Percentiles rank a stretch among this genome's conserved stretches.
Conservation (phyloP, 2,329 filamentous ascomycete species). For the Aureobasidium sp. region DNA sequence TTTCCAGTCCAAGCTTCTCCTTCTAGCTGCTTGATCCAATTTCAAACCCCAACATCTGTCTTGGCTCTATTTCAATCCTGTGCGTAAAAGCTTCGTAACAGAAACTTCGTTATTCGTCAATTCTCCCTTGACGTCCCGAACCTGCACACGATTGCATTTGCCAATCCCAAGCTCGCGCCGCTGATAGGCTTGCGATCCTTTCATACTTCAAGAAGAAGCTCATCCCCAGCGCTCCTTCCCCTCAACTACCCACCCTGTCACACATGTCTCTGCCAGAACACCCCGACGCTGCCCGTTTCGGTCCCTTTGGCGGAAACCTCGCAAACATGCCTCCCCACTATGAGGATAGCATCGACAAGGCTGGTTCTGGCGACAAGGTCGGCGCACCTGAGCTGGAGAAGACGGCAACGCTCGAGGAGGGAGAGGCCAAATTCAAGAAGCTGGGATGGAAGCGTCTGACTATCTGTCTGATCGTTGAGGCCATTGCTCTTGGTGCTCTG, state of each 20-base stretch:
- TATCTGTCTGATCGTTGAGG: slow-evolving; percentile 51
- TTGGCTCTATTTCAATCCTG: background rate
- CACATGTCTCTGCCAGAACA: slow-evolving; percentile 12
- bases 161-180: slow-evolving; percentile 6
- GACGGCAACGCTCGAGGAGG: slow-evolving; percentile 29
- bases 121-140: background rate
- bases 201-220: slow-evolving; percentile 1
- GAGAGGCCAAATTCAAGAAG: slow-evolving; percentile 33
- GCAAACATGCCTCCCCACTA: slow-evolving; percentile 13
- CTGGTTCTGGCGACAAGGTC: slow-evolving; percentile 26
- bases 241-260: slow-evolving; percentile 9
- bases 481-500: slow-evolving; percentile 52
- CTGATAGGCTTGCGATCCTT: slow-evolving; percentile 4
- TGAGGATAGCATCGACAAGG: slow-evolving; percentile 9
- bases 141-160: slow-evolving; percentile 12
- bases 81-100: slow-evolving; percentile 14
- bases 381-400: slow-evolving; percentile 24
- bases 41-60: slow-evolving; percentile 8
- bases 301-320: slow-evolving; percentile 12
- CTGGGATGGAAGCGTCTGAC: slow-evolving; percentile 43
- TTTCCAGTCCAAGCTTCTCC: slow-evolving; percentile 2
- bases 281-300: slow-evolving; percentile 7
- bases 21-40: slow-evolving; percentile 1
- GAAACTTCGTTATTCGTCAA: slow-evolving; percentile 8
- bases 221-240: slow-evolving; percentile 6